Conservation (phyloP, 2,329 filamentous ascomycete genomes). For the Pseudocercospora pini-densiflorae region DNA sequence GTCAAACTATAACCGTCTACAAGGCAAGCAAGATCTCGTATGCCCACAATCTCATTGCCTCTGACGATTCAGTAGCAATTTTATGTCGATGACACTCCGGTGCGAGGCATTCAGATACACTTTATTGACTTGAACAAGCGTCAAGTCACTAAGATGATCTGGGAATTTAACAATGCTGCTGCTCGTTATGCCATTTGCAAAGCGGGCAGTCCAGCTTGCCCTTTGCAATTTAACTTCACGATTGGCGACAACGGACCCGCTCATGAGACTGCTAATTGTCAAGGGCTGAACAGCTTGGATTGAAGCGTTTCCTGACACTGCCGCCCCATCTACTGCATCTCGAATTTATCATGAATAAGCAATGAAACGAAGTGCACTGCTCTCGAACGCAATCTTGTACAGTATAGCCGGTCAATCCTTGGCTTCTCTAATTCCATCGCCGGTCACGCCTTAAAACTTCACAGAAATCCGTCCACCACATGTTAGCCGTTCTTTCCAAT, state of each 20-base stretch:
- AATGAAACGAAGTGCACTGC: background rate
- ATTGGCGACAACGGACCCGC: background rate
- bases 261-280: slow-evolving; percentile 2
- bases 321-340: no score
- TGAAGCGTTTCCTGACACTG: background rate
- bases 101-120: slow-evolving; percentile 3
- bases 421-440: background rate
- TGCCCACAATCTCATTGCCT: background rate
- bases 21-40: background rate
- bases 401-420: background rate
- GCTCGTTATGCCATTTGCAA: slow-evolving; percentile 12
- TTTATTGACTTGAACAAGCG: slow-evolving; percentile 5
- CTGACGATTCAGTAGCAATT: slow-evolving; percentile 1
- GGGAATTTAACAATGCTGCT: slow-evolving; percentile 13
- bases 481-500: slow-evolving; percentile 16
- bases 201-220: slow-evolving; percentile 6
- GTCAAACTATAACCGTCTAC: slow-evolving; percentile 14
- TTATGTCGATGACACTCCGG: background rate
- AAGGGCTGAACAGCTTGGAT: background rate
- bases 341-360: background rate
- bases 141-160: slow-evolving; percentile 8
- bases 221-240: background rate
- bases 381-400: background rate
- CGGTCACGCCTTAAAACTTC: background rate
- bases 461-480: background rate